These are phyloP conservation scores for Emergomyces africanus DNA, from an alignment of 2,329 filamentous ascomycete genomes.

Conservation along the genomic window DNA sequence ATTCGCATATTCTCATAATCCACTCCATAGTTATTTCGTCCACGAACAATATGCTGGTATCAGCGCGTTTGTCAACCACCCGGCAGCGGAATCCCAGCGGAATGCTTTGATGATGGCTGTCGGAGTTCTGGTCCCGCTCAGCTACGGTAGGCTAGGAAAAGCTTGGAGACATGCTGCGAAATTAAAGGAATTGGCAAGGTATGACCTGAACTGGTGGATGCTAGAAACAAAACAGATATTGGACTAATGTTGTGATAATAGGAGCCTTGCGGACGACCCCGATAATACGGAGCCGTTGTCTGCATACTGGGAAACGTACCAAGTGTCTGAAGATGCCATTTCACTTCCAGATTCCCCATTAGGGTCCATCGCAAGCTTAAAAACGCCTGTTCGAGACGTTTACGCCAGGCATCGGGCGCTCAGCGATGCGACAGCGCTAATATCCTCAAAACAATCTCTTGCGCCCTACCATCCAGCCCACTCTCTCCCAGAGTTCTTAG, in stretches of 20 bases:
- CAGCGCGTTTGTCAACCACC: slow-evolving; percentile 79
- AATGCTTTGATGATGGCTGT: slow-evolving; percentile 91
- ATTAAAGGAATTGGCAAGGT: slow-evolving; percentile 63
- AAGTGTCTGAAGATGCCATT: slow-evolving; percentile 25
- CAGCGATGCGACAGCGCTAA: slow-evolving; percentile 30
- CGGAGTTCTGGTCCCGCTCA: slow-evolving; percentile 74
- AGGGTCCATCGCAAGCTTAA: slow-evolving; percentile 39
- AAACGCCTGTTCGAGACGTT: slow-evolving; percentile 38
- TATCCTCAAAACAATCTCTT: slow-evolving; percentile 43
- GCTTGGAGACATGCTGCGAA: slow-evolving; percentile 77
- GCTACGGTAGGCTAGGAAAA: slow-evolving; percentile 71
- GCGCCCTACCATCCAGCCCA: slow-evolving; percentile 75
- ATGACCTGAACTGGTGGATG: slow-evolving; percentile 14
- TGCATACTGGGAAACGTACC: slow-evolving; percentile 58
- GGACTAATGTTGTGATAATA: slow-evolving; percentile 10
- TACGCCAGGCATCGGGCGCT: slow-evolving; percentile 26
- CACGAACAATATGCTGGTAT: slow-evolving; percentile 74
- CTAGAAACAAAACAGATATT: not conserved
- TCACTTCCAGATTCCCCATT: slow-evolving; percentile 36
- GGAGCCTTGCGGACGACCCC: slow-evolving; percentile 50
- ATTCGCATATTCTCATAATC: not conserved
- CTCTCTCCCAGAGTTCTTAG: slow-evolving; percentile 63
- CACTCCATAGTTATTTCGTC: slow-evolving; percentile 63
- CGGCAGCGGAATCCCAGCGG: slow-evolving; percentile 63
- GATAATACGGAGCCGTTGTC: slow-evolving; percentile 53